phyloP scores from a whole-genome alignment of 805 yeast species.

The Maudiozyma pseudohumilis region DNA sequence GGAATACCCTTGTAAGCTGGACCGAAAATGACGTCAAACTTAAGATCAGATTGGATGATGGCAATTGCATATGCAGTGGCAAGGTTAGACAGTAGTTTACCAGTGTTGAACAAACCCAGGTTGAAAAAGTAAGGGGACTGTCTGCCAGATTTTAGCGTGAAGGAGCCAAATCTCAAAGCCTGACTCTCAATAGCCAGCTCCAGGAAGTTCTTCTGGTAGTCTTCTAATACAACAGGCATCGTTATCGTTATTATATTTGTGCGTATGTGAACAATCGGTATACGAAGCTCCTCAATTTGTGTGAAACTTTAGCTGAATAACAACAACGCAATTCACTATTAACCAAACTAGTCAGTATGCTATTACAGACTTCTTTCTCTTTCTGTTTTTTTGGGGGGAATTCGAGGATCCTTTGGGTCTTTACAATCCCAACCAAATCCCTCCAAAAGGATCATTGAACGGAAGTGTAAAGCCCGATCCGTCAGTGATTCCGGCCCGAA shows the following conservation, averaged over 20 bases:
- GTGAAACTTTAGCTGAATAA: too few relatives aligned
- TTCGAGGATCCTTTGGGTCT: too few relatives aligned
- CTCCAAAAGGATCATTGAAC: too few relatives aligned
- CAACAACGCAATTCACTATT: too few relatives aligned
- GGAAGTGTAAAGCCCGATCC: too few relatives aligned
- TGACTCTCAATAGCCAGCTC: conserved; percentile 72
- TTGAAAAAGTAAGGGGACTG: conserved; percentile 94
- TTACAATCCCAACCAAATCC: too few relatives aligned
- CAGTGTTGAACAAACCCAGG: conserved; percentile 80
- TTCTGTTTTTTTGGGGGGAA: too few relatives aligned
- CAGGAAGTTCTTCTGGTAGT: conserved; percentile 57
- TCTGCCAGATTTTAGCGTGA: conserved; percentile 88
- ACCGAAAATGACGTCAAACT: conserved; percentile 87
- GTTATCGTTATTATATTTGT: neutral
- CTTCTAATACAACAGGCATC: conserved; percentile 23
- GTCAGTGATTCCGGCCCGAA: too few relatives aligned
- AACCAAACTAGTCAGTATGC: too few relatives aligned
- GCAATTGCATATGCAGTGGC: conserved; percentile 87
- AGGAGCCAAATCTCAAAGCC: conserved; percentile 80
- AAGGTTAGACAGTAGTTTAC: conserved; percentile 63
- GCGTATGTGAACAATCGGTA: too few relatives aligned
- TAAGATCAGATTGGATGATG: conserved; percentile 67
- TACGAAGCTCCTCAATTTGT: too few relatives aligned
- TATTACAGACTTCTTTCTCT: too few relatives aligned
- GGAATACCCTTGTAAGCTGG: conserved; percentile 99